Conservation (phyloP, 2,329 filamentous ascomycete genomes). For the Diaporthe sp. region DNA sequence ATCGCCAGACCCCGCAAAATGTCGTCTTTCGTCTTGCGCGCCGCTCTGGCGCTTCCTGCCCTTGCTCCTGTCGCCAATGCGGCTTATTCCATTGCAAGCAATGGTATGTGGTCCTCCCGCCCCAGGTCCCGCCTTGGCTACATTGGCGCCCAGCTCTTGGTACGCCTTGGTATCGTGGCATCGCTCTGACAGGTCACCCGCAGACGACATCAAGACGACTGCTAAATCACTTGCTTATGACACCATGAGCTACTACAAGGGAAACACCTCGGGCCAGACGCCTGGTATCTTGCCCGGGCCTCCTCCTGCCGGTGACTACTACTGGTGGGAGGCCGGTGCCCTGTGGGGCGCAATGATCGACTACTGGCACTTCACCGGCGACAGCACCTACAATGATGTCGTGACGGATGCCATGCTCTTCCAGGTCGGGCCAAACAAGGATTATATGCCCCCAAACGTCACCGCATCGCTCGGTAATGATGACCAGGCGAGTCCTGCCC, state of each 20-base stretch:
- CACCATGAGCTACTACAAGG: slow-evolving; percentile 65
- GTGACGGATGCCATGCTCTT: slow-evolving; percentile 70
- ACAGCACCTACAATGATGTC: slow-evolving; percentile 72
- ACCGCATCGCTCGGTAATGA: slow-evolving; percentile 79
- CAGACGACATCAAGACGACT: slow-evolving; percentile 62
- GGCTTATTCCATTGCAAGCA: slow-evolving; percentile 37
- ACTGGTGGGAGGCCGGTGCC: slow-evolving; percentile 82
- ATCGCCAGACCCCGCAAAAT: slow-evolving; percentile 18
- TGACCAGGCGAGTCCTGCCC: slow-evolving; percentile 66
- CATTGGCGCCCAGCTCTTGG: slow-evolving; percentile 16
- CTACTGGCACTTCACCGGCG: slow-evolving; percentile 78
- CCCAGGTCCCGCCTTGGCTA: slow-evolving; percentile 1
- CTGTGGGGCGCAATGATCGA: slow-evolving; percentile 79
- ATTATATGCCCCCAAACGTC: slow-evolving; percentile 85
- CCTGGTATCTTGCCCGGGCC: slow-evolving; percentile 72
- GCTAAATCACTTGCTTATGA: slow-evolving; percentile 65
- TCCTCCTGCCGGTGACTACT: slow-evolving; percentile 70
- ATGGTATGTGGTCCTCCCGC: slow-evolving; percentile 29
- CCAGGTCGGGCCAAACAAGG: slow-evolving; percentile 79
- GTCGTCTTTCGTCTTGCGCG: slow-evolving; percentile 31
- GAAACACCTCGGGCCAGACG: slow-evolving; percentile 60
- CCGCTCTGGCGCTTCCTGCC: slow-evolving; percentile 35
- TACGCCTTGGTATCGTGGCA: slow-evolving; percentile 20
- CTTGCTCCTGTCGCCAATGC: slow-evolving; percentile 34
- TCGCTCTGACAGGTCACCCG: slow-evolving; percentile 19